Evolutionary conservation across 768 basidiomycete species (phyloP).

Genomic region (Suillus occidentalis): DNA sequence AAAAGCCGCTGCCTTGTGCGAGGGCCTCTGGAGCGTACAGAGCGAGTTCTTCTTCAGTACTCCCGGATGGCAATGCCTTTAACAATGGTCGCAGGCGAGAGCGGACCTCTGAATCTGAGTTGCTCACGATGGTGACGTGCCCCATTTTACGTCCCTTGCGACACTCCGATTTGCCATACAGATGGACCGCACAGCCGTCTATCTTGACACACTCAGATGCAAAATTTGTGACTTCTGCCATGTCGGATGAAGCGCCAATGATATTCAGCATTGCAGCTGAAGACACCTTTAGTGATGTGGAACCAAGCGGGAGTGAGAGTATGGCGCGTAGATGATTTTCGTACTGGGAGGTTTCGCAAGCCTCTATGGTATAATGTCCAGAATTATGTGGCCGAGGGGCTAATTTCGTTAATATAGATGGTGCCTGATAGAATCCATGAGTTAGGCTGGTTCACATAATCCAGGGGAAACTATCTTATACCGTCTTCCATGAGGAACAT

Average conservation of each 20-base stretch:
- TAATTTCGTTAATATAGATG: constrained; percentile 91
- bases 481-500: constrained; percentile 94
- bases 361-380: constrained; percentile 98
- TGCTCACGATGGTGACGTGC: constrained; percentile 87
- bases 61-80: constrained; percentile 53
- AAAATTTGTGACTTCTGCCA: constrained; percentile 57
- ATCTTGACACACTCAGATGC: constrained; percentile 60
- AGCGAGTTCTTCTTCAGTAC: constrained; percentile 45
- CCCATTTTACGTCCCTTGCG: constrained; percentile 97
- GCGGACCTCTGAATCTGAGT: constrained; percentile 74
- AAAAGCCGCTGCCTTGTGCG: constrained; percentile 47
- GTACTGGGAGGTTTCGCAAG: constrained; percentile 94
- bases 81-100: constrained; percentile 74
- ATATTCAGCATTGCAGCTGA: constrained; percentile 93
- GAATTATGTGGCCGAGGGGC: constrained; percentile 98
- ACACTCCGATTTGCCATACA: constrained; percentile 93
- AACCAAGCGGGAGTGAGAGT: constrained; percentile 85
- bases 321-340: constrained; percentile 97
- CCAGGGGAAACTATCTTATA: constrained; percentile 32
- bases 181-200: constrained; percentile 79
- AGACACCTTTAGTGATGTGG: constrained; percentile 83
- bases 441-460: background rate
- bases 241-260: constrained; percentile 75
- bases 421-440: constrained; percentile 44
- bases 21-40: constrained; percentile 51